phyloP scores from a whole-genome alignment of 2,329 filamentous ascomycete genomes.

The Xylariaceae sp. region DNA sequence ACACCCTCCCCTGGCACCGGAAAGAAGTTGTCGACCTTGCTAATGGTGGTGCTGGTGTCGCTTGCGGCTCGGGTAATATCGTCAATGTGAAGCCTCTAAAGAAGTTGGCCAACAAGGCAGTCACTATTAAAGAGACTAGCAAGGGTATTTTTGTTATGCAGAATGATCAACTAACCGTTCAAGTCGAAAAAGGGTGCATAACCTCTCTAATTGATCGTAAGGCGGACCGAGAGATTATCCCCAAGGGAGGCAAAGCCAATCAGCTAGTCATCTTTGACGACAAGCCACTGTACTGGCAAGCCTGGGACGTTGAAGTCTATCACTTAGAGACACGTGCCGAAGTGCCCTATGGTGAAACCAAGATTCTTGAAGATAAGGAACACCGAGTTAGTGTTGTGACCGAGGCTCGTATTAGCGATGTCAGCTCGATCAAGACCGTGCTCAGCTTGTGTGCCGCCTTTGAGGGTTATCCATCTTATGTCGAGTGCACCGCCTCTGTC shows the following conservation, averaged over 20 bases:
- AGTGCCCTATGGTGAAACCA: conserved; percentile 70
- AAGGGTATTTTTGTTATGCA: conserved; percentile 76
- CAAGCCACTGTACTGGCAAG: conserved; percentile 96
- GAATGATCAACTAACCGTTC: conserved; percentile 77
- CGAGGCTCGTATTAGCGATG: conserved; percentile 83
- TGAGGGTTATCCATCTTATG: conserved; percentile 67
- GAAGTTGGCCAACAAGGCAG: conserved; percentile 50
- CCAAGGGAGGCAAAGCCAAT: conserved; percentile 77
- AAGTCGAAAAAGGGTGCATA: conserved; percentile 77
- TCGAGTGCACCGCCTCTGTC: conserved; percentile 85
- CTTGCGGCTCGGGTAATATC: conserved; percentile 61
- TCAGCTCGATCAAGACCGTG: conserved; percentile 85
- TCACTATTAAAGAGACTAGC: conserved; percentile 56
- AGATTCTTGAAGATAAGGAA: conserved; percentile 72
- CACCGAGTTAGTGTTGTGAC: conserved; percentile 84
- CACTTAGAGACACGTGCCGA: conserved; percentile 87
- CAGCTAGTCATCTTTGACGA: conserved; percentile 96
- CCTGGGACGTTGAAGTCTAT: conserved; percentile 97
- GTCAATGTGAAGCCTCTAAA: conserved; percentile 56
- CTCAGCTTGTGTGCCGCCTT: conserved; percentile 78
- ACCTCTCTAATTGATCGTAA: conserved; percentile 81
- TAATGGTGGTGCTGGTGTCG: conserved; percentile 57
- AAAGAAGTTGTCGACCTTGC: conserved; percentile 74
- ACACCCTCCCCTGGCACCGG: conserved; percentile 87
- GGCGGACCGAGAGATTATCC: conserved; percentile 77